Base-by-base conservation (phyloP, 2,329 filamentous ascomycete genomes). In the Ceratocystiopsis minuta region DNA sequence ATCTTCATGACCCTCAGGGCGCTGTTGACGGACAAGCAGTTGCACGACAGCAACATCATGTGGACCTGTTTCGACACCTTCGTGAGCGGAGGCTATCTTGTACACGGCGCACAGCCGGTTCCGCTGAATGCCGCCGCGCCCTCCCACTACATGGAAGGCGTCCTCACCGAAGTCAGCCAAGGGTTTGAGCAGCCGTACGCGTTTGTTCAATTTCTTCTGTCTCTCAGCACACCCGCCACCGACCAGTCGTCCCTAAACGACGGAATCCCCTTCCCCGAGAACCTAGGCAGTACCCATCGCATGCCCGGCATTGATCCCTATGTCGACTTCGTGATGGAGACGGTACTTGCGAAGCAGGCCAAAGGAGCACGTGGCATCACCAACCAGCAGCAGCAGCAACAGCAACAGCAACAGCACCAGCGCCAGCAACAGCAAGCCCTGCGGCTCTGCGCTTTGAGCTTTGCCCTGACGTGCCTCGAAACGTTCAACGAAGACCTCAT, bases 401-500 rank as follows among this genome's bases (percentile, higher is more conserved):
- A 42, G 37, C 24, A 16, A 17, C 24, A 33, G 28, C 24, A 33
- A 6, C 24, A 36, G 9, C 18, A 24, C 7, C 13, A 41, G 9
- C 33, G 80, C 7, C 62, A 67, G 35, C 84, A 92, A 55, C 70
- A 76, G 20, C 74, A 79, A 37, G 67, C 88, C 10, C 62, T 96
- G 42, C 77, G 80, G 39, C 77, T 81, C 50, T 80, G 76, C 46
- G 94, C 87, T 55, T 67, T 99, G 18, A 76, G 85, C 34, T 93
- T 98, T 55, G 80, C 87, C 37, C 64, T 78, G 16, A 73, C 75
- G 3, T 90, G 85, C 53, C 63, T 99, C 17, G 69, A 70, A 10
- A 87, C 77, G 0, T 98, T 98, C 64, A 96, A 98, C 57, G 90
- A 98, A 56, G 80, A 95, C 51, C 70, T 96, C 12, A 80, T 96